Conservation (phyloP, 352 stramenopile species). For the Globisporangium iwayamae region DNA sequence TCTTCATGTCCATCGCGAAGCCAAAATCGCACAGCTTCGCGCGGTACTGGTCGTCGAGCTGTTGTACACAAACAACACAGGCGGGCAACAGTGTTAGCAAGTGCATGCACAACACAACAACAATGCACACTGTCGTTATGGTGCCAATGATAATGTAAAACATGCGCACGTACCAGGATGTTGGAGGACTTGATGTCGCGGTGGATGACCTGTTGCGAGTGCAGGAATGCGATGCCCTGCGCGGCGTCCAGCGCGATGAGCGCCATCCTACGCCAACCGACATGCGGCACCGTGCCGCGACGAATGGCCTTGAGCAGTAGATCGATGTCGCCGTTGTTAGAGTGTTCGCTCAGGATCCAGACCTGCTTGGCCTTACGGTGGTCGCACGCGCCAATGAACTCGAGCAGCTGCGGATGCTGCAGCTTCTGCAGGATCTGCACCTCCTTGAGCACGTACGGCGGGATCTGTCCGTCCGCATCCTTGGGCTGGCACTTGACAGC, state of each 20-base stretch:
- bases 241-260: slow-evolving; percentile 80
- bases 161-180: slow-evolving; percentile 38
- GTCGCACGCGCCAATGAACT: slow-evolving; percentile 74
- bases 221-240: slow-evolving; percentile 94
- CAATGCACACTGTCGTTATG: not conserved
- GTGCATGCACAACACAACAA: not conserved
- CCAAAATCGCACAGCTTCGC: slow-evolving; percentile 86
- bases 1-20: slow-evolving; percentile 74
- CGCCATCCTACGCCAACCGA: slow-evolving; percentile 58
- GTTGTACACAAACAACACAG: not conserved
- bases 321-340: slow-evolving; percentile 73
- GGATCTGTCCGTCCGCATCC: slow-evolving; percentile 63
- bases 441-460: slow-evolving; percentile 72
- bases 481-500: slow-evolving; percentile 87
- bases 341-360: slow-evolving; percentile 82
- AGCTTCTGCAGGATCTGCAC: slow-evolving; percentile 69
- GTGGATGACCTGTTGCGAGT: slow-evolving; percentile 81
- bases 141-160: not conserved
- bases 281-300: slow-evolving; percentile 33
- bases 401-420: slow-evolving; percentile 65
- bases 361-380: slow-evolving; percentile 69
- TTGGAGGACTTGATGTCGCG: slow-evolving; percentile 89
- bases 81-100: not conserved
- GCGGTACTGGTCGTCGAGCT: slow-evolving; percentile 62
- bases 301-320: slow-evolving; percentile 60